phyloP scores from a whole-genome alignment of 2,329 filamentous ascomycete genomes.

The Verticillium nonalfalfae region DNA sequence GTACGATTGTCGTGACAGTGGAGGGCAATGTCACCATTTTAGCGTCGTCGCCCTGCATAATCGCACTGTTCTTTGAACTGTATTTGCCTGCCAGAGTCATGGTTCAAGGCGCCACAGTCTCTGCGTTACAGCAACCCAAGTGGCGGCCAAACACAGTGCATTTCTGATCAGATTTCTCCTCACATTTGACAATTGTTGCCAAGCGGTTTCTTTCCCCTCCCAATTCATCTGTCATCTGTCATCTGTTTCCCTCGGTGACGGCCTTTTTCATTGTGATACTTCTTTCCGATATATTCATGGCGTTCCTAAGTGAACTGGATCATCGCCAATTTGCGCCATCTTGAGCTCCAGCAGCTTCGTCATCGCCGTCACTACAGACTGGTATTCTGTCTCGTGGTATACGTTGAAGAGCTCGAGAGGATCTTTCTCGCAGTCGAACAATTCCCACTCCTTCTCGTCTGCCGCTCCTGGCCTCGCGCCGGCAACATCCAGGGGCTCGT shows the following conservation, averaged over 20 bases:
- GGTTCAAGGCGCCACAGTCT: background rate
- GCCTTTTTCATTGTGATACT: background rate
- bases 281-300: background rate
- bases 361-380: slow-evolving; percentile 30
- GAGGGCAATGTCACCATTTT: background rate
- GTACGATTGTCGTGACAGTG: background rate
- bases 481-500: slow-evolving; percentile 36
- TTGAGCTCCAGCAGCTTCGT: slow-evolving; percentile 35
- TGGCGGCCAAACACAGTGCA: background rate
- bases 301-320: slow-evolving; percentile 21
- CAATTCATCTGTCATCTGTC: too few species aligned
- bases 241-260: too few species aligned
- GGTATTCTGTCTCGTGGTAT: slow-evolving; percentile 30
- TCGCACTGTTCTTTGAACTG: background rate
- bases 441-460: slow-evolving; percentile 43
- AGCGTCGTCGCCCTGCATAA: background rate
- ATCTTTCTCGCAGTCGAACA: slow-evolving; percentile 45
- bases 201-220: too few species aligned
- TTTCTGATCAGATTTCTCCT: too few species aligned
- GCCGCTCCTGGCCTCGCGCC: slow-evolving; percentile 33
- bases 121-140: background rate
- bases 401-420: slow-evolving; percentile 42
- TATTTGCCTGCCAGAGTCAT: background rate
- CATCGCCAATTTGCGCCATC: slow-evolving; percentile 46
- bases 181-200: too few species aligned